Evolutionary conservation across 305 asterid species (phyloP), one percentile per base, ranked within the genome.

Genomic region (Fraxinus sp.): DNA sequence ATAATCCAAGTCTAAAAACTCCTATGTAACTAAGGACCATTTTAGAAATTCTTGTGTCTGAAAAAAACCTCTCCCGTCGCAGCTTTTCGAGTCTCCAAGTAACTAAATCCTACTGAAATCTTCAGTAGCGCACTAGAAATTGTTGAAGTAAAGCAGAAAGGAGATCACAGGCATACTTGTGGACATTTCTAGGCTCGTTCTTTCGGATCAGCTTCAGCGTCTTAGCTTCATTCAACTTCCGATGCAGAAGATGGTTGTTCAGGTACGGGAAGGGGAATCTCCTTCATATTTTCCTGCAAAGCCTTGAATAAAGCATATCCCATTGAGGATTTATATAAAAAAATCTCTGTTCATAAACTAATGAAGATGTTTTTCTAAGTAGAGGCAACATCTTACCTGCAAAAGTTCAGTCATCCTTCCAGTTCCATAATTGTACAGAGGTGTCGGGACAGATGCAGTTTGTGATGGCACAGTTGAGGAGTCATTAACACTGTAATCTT

Each of bases 381-480:
- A 46, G 16, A 26, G 10, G 37, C 76, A 52, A 79, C 35, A 36
- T 73, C 66, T 82, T 82, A 96, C 98, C 97, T 92, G 95, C 81
- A 96, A 88, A 77, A 96, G 98, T 89, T 93, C 97, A 24, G 95
- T 91, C 98, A 94, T 93, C 74, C 93, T 92, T 80, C 99, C 98
- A 24, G 92, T 70, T 49, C 92, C 93, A 76, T 82, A 91, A 77
- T 49, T 87, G 90, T 87, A 88, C 80, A 84, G 81, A 13, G 93
- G 89, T 77, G 86, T 85, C 3, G 90, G 24, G 46, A 83, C 83
- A 18, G 93, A 75, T n/a, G 89, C 85, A 85, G 83, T 55, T 72
- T 82, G 88, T 41, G 66, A 41, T 3, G 92, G 79, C 80, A 88
- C 86, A 13, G 86, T 79, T 4, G 88, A 70, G 70, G 83, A 80